Evolutionary conservation across 2,329 filamentous ascomycete genomes (phyloP).

Genomic region (Blumeriella jaapii): DNA sequence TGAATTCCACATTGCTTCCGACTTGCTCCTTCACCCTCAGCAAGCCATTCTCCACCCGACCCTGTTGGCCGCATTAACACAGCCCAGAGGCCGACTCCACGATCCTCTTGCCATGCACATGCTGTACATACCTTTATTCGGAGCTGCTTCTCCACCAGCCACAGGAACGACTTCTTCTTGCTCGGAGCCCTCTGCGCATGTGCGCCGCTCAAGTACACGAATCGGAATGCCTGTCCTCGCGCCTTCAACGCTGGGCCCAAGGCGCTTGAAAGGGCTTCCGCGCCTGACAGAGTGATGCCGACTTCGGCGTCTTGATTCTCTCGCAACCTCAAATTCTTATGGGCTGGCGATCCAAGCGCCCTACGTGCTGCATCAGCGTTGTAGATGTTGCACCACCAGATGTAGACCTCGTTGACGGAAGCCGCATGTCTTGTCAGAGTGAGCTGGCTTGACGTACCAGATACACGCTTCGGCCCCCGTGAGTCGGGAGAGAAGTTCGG

Average conservation of each 20-base stretch:
- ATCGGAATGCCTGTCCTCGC: slow-evolving; percentile 29
- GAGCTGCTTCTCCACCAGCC: too few relatives aligned
- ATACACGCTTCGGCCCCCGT: slow-evolving; percentile 35
- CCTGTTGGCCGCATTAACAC: slow-evolving; percentile 10
- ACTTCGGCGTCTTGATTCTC: slow-evolving; percentile 24
- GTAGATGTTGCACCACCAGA: neutral
- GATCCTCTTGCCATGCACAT: slow-evolving; percentile 23
- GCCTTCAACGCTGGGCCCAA: slow-evolving; percentile 11
- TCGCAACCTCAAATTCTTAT: slow-evolving; percentile 17
- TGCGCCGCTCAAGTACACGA: slow-evolving; percentile 31
- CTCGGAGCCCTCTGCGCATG: slow-evolving; percentile 31
- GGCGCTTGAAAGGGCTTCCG: slow-evolving; percentile 22
- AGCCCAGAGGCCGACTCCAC: neutral
- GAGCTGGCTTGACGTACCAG: too few relatives aligned
- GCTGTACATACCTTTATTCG: too few relatives aligned
- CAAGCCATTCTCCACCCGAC: slow-evolving; percentile 22
- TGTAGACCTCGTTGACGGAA: neutral
- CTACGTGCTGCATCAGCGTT: slow-evolving; percentile 6
- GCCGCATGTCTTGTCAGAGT: neutral
- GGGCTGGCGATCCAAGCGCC: slow-evolving; percentile 17
- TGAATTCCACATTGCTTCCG: slow-evolving; percentile 17
- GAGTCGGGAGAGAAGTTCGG: slow-evolving; percentile 31
- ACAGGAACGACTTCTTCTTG: slow-evolving; percentile 30
- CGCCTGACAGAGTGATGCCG: slow-evolving; percentile 27
- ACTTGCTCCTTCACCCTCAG: slow-evolving; percentile 18